A percentile compares a stretch with the other conserved stretches of the same genome.
These are phyloP conservation scores for Pythium sukuiense DNA, from an alignment of 352 stramenopile genomes.

Conservation along the genomic window DNA sequence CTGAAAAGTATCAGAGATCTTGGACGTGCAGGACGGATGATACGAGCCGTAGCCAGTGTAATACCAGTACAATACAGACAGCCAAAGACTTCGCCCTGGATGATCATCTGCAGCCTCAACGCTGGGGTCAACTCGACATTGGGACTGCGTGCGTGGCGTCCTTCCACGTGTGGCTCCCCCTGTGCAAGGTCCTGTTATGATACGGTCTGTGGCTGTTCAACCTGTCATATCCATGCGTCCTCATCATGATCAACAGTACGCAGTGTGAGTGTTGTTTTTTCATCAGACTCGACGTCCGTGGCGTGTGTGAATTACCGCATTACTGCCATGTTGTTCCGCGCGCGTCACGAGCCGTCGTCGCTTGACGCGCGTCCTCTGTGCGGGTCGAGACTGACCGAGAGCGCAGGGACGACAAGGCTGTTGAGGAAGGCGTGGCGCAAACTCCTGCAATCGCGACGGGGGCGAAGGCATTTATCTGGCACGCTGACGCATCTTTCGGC, in stretches of 20 bases:
- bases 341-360: not conserved
- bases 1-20: not conserved
- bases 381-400: not conserved
- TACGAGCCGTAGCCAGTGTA: too few relatives aligned
- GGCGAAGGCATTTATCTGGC: constrained; percentile 91
- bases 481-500: constrained; percentile 98
- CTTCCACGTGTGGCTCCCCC: too few relatives aligned
- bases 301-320: constrained; percentile 3
- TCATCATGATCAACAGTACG: too few relatives aligned
- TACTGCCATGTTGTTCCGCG: not conserved
- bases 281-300: constrained; percentile 12
- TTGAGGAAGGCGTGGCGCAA: constrained; percentile 4
- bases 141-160: too few relatives aligned
- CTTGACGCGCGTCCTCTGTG: constrained; percentile 6
- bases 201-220: not conserved
- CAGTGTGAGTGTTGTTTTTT: constrained; percentile 3
- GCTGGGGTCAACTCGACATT: too few relatives aligned
- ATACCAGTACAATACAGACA: too few relatives aligned
- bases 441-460: not conserved
- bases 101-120: too few relatives aligned
- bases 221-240: not conserved
- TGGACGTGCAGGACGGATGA: not conserved
- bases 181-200: too few relatives aligned
- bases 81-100: too few relatives aligned
- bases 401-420: not conserved